A percentile compares a stretch with the other conserved stretches of the same genome.
phyloP scores from a whole-genome alignment of 257 asterid species.

The Phtheirospermum japonicum region DNA sequence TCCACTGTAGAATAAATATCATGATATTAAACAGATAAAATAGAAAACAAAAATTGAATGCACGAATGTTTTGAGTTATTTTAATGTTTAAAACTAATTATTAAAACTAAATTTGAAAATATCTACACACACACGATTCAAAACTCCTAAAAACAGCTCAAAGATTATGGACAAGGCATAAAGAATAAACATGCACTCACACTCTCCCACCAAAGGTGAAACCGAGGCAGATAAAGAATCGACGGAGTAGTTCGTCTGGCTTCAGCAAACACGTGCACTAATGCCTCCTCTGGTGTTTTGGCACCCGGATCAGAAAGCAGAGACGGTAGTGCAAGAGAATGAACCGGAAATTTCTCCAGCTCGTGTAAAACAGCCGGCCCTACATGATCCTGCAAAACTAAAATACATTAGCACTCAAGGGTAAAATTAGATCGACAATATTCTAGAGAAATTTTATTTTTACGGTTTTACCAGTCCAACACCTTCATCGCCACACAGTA shows the following conservation, averaged over 20 bases:
- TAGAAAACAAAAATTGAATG: too few relatives aligned
- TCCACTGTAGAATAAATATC: too few relatives aligned
- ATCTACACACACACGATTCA: too few relatives aligned
- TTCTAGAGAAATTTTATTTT: too few relatives aligned
- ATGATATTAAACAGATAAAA: too few relatives aligned
- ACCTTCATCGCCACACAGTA: conserved; percentile 61
- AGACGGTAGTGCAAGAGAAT: conserved; percentile 78
- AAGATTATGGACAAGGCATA: conserved; percentile 6
- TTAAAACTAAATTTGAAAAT: too few relatives aligned
- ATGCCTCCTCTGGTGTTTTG: conserved; percentile 85
- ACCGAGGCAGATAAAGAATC: conserved; percentile 70
- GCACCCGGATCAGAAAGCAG: conserved; percentile 92
- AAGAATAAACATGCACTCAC: conserved; percentile 38
- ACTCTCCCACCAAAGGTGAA: conserved; percentile 89
- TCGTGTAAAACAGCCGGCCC: conserved; percentile 87
- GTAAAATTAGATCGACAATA: conserved; percentile 21
- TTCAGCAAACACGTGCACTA: conserved; percentile 81
- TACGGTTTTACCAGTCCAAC: conserved; percentile 62
- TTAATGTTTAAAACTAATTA: too few relatives aligned
- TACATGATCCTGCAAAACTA: conserved; percentile 66
- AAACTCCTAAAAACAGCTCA: background rate
- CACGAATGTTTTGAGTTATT: too few relatives aligned
- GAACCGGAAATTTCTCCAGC: conserved; percentile 84
- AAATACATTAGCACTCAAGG: conserved; percentile 32
- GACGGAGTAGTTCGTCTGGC: conserved; percentile 84